Base-by-base conservation (phyloP, 2,329 filamentous ascomycete genomes). In the Fusarium agapanthi region DNA sequence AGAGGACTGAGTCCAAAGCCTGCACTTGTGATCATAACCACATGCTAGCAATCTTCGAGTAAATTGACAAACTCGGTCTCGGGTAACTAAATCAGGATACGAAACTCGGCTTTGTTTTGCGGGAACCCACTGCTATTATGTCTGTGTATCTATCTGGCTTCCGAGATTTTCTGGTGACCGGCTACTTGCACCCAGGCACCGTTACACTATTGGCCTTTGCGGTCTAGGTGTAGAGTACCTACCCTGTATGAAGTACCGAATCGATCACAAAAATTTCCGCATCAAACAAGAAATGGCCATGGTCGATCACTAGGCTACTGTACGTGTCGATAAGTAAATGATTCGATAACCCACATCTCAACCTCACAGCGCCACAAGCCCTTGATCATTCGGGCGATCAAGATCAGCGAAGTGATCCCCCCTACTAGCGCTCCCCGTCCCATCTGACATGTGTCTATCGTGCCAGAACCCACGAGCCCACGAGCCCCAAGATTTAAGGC, bases 361-460 rank as follows among this genome's bases (percentile, higher is more conserved):
- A 54, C 37, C 54, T 48, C 65, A 14, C 38, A 65, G 63, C 30
- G 37, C 28, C 34, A 32, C 45, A 43, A 67, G 22, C 34, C 47
- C 37, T 44, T 51, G 50, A 38, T 45, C 35, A 41, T 54, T 72
- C 68, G 66, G 67, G 30, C 65, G 71, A 77, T 77, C 73, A 68
- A 76, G 76, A 77, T 77, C 76, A 77, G 56, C 76, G 35, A 67
- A 50, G 65, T 38, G 44, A 24, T 41, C 16, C 50, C 50, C 76
- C 76, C 67, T 77, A 75, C 75, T 77, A 76, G 75, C 65, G 66
- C 62, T 70, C 72, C 65, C 67, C 68, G 67, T 66, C 54, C 51
- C 67, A 75, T 77, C 76, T 78, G 73, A 59, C 72, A 77, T 77
- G 75, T 78, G 73, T 59, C 57, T 73, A 71, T 78, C 72, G 72